Percentiles rank a stretch among this genome's conserved stretches.
Evolutionary conservation across 1,284 basidiomycete species (phyloP).

Genomic region (Phenoliferia sp.): DNA sequence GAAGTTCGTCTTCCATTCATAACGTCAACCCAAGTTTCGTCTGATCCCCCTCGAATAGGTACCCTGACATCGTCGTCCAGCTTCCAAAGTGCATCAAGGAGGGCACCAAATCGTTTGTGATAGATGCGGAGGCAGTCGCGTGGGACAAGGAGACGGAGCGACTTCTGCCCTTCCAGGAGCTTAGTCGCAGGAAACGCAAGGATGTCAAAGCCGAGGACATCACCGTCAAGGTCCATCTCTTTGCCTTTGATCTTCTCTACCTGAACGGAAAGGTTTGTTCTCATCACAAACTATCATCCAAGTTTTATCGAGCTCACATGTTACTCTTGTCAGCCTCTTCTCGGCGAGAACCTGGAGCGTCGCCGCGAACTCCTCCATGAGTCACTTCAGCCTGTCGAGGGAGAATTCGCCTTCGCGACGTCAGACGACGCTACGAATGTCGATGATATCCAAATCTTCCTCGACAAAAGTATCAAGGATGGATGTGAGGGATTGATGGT

Average conservation of each 20-base stretch:
- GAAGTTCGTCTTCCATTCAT: constrained; percentile 67
- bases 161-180: constrained; percentile 94
- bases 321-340: constrained; percentile 31
- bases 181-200: constrained; percentile 91
- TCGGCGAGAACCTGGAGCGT: constrained; percentile 60
- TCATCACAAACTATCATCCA: background rate
- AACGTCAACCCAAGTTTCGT: constrained; percentile 58
- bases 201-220: constrained; percentile 96
- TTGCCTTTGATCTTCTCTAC: constrained; percentile 91
- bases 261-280: constrained; percentile 79
- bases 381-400: constrained; percentile 75
- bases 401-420: constrained; percentile 91
- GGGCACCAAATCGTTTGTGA: constrained; percentile 74
- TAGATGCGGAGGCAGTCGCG: constrained; percentile 95
- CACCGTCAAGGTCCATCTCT: constrained; percentile 89
- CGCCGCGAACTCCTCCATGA: constrained; percentile 70
- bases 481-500: constrained; percentile 99
- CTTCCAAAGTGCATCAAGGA: constrained; percentile 62
- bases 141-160: constrained; percentile 72
- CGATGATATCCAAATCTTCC: constrained; percentile 90
- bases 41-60: constrained; percentile 37
- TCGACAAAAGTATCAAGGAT: constrained; percentile 94
- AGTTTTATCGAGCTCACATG: constrained; percentile 9
- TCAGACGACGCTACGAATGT: constrained; percentile 81
- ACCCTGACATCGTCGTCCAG: background rate